Evolutionary conservation across 345 rosid species (phyloP), one percentile per base, ranked within the genome.

Genomic region (Corchorus olitorius): DNA sequence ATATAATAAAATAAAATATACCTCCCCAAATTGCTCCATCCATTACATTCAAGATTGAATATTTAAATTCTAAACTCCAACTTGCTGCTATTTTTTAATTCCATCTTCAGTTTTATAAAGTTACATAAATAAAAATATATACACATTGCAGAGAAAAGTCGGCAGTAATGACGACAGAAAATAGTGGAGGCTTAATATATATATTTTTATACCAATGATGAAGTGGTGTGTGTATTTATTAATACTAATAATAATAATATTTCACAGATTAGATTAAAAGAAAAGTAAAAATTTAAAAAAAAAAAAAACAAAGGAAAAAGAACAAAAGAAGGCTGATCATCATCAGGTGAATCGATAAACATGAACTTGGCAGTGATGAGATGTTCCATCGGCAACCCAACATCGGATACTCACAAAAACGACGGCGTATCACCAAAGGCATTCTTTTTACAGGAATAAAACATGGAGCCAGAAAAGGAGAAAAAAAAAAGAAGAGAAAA

Each of bases 341-440:
- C 41, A 19, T 41, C 48, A 12, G 54, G 56, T 34, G 50, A 22
- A 69, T 53, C 17, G 49, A 53, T 4, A 22, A 37, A 69, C 43
- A 72, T 37, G 54, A 60, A 17, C 55, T 22, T 19, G 65, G 27
- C 19, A 33, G 6, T 43, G 19, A 33, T 54, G 34, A 20, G 43
- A 43, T 67, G 45, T 17, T 75, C 78, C 63, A 39, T 45, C 78
- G 72, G 81, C 76, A 72, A 77, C 70, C 75, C 74, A 65, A 48
- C 75, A 59, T 68, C 73, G 72, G 43, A 81, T 70, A 76, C 81
- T 77, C 80, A 81, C 87, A 75, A 80, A 81, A 84, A 75, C 79
- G 75, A 77, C 76, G 76, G 71, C 52, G 76, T 48, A 41, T 72
- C 72, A 65, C 77, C 72, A 83, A 69, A 75, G 43, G 69, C 76